Evolutionary conservation across 257 asterid species (phyloP).

Genomic region (Linderniella brevidens): DNA sequence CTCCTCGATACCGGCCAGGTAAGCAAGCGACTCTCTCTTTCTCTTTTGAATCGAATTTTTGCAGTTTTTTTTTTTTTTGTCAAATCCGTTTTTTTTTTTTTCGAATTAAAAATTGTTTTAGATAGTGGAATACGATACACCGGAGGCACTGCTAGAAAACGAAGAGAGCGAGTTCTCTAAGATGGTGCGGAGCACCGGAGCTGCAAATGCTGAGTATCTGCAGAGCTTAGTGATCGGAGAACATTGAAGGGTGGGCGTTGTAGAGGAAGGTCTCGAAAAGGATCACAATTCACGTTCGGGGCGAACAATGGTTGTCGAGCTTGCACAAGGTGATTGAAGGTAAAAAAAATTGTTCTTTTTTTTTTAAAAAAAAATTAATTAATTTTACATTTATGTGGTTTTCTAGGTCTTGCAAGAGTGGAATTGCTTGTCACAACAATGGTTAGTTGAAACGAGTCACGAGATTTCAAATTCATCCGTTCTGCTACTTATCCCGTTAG

Average conservation of each 20-base stretch:
- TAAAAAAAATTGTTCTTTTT: conserved; percentile 8
- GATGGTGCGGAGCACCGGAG: conserved; percentile 95
- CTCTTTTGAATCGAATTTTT: background rate
- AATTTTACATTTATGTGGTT: background rate
- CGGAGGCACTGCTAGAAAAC: conserved; percentile 45
- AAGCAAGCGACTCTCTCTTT: conserved; percentile 2
- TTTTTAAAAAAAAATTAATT: background rate
- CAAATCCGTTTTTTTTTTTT: background rate
- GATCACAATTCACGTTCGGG: conserved; percentile 52
- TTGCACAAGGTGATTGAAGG: conserved; percentile 86
- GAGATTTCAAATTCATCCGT: no score
- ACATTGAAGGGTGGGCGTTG: conserved; percentile 69
- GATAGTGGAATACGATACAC: conserved; percentile 77
- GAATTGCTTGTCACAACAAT: conserved; percentile 20
- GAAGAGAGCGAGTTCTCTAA: conserved; percentile 77
- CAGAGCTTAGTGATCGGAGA: conserved; percentile 50
- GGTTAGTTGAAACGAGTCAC: no score
- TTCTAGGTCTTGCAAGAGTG: conserved; percentile 61
- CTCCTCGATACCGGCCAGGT: conserved; percentile 90
- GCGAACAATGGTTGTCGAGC: conserved; percentile 89
- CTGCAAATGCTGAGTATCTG: conserved; percentile 78
- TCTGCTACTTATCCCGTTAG: no score
- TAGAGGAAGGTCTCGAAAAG: conserved; percentile 69
- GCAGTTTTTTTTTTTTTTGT: background rate
- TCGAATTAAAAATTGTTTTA: conserved; percentile 14